These are phyloP conservation scores for Alliaria petiolata DNA, from an alignment of 345 rosid genomes.

Conservation along the genomic window DNA sequence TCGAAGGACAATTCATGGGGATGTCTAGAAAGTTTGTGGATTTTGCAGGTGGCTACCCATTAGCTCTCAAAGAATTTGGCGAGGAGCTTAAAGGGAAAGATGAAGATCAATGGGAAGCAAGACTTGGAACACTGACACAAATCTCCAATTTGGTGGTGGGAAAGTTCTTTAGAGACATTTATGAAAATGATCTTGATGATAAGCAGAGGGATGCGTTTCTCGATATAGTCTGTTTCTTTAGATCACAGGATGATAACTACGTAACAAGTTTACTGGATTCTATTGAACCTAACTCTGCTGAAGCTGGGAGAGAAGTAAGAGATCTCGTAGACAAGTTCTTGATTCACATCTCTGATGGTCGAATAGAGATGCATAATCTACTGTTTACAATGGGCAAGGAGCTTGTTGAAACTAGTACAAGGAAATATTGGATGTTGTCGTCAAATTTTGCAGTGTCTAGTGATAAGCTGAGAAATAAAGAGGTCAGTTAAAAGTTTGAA, in stretches of 20 bases:
- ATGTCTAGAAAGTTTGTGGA: too few species aligned
- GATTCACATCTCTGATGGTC: neutral
- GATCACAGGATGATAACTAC: neutral
- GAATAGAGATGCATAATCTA: slow-evolving; percentile 29
- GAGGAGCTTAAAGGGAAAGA: too few species aligned
- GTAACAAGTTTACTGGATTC: slow-evolving; percentile 1
- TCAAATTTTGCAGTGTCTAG: neutral
- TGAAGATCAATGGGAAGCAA: too few species aligned
- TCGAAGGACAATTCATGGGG: too few species aligned
- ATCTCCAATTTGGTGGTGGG: too few species aligned
- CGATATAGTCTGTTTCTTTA: slow-evolving; percentile 35
- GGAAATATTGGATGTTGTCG: slow-evolving; percentile 6
- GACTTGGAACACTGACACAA: too few species aligned
- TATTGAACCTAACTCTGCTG: neutral
- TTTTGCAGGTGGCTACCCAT: too few species aligned
- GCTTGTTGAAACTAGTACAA: neutral
- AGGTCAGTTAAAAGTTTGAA: neutral
- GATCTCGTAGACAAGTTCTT: slow-evolving; percentile 26
- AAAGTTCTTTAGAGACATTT: too few species aligned
- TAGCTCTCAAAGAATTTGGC: too few species aligned
- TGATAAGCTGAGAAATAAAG: neutral
- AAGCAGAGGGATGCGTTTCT: slow-evolving; percentile 18
- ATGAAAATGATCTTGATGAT: neutral
- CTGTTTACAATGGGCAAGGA: slow-evolving; percentile 17
- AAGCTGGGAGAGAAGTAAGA: neutral